Evolutionary conservation across 2,329 filamentous ascomycete species (phyloP), one percentile per base, ranked within the genome.

Genomic region (Byssoonygena ceratinophila): DNA sequence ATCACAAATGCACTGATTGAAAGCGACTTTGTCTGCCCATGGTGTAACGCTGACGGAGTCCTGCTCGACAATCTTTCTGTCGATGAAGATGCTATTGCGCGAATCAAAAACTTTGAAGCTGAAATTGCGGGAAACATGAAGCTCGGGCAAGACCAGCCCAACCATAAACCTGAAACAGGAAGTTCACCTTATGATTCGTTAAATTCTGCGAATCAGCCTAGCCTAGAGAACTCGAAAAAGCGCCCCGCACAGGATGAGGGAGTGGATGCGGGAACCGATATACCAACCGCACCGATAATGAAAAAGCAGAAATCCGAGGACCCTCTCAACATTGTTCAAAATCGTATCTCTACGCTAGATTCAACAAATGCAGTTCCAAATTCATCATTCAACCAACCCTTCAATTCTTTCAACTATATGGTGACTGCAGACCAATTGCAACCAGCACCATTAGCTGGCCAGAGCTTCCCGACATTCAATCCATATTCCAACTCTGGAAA

Each of bases 1-100:
- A 96, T 98, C 74, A 94, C 92, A 69, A 95, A 95, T 80, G 87
- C 90, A 72, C 83, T 98, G 72, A 91, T 96, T 73, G 90, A 97
- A 76, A 92, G 85, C 80, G 92, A 98, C 78, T 89, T 98, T 73
- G 78, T 90, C 71, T 98, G 92, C 71, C 92, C 92, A 59, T 84
- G 83, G 61, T 98, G 92, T 76, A 82, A 87, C 71, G 85, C 84
- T 58, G 89, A 95, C 67, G 87, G 87, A 64, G 87, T 96, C 59
- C 77, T 96, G 63, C 86, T 97, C 72, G 91, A 96, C 77, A 85
- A 95, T 71, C 80, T 98, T 61, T 81, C 83, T 66, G 73, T 83
- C 58, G 89, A 97, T 71, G 84, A 87, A 59, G 87, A 92, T 60
- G 80, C 82, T 57, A 79, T 82, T 58, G 76, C 79, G 62, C 90